Evolutionary conservation across 192 early-diverging fungal species (phyloP).

Genomic region (Anaeromyces robustus): DNA sequence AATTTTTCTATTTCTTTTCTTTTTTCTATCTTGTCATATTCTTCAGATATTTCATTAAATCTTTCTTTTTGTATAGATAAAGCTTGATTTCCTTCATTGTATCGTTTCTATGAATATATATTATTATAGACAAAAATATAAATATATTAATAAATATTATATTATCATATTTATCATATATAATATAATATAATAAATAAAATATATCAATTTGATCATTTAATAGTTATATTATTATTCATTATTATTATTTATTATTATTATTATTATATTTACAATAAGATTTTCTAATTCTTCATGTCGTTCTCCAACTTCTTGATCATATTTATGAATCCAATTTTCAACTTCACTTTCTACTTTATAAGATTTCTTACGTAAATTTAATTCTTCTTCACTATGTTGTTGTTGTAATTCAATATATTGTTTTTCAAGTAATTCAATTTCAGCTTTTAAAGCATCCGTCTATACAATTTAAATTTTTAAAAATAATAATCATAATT

Average conservation of each 20-base stretch:
- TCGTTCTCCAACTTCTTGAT: constrained; percentile 45
- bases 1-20: not conserved
- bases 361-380: constrained; percentile 34
- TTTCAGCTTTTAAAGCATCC: constrained; percentile 15
- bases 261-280: constrained; percentile 9
- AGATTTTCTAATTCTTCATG: constrained; percentile 39
- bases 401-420: constrained; percentile 10
- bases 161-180: too few relatives aligned
- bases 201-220: too few relatives aligned
- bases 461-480: too few relatives aligned
- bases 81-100: not conserved
- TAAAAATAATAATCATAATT: too few relatives aligned
- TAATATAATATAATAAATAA: too few relatives aligned
- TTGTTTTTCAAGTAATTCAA: constrained; percentile 8
- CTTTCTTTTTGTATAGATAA: not conserved
- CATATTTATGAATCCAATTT: constrained; percentile 52
- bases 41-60: not conserved
- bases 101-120: not conserved
- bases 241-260: too few relatives aligned
- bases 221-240: too few relatives aligned
- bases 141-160: too few relatives aligned
- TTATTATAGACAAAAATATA: not conserved
- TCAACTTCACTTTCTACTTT: constrained; percentile 44
- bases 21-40: not conserved
- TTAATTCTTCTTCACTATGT: constrained; percentile 35